Base-by-base conservation (phyloP, 140 eudicot species). In the Eryngium alpinum region DNA sequence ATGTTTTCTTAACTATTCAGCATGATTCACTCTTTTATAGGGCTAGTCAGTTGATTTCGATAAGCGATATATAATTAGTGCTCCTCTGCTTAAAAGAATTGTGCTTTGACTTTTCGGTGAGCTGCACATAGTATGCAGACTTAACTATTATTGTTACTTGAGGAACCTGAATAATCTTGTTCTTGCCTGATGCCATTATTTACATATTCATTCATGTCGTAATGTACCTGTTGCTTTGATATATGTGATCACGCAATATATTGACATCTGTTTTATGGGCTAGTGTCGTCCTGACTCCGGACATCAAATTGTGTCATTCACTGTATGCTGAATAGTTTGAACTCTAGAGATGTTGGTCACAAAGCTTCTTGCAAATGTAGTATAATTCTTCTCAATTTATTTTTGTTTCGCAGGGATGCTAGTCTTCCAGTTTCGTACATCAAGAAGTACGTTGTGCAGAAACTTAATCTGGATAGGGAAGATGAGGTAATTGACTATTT, bases 401-500 rank as follows among this genome's bases (percentile, higher is more conserved):
- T 56, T 52, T 63, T 32, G 75, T 46, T 49, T 73, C 34, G 29
- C 70, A 88, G 92, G 88, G 75, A 88, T 78, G 81, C 46, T 38
- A 81, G 46, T 10, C 46, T 84, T 4, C 86, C 85, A 10, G 88
- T 82, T 77, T 88, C 88, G 9, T 77, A 59, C 62, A 80, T 88
- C 75, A 83, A 84, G 22, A 88, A 88, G 73, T 86, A 88, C 85
- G 79, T 88, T 59, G 84, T 56, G 80, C 76, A 24, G 72, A 88
- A 88, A 80, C 84, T 88, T 18, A 75, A 83, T 28, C 89, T 88
- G 43, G 21, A 29, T 0, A 82, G 81, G 27, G 92, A 88, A 77
- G 82, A 79, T 15, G 92, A 88, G 92, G 92, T 86, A 76, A 24
- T 66, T 65, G 38, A 51, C 22, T 17, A 19, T 70, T 67, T 57